phyloP scores from a whole-genome alignment of 2,329 filamentous ascomycete species.

The Pseudonectria buxi region DNA sequence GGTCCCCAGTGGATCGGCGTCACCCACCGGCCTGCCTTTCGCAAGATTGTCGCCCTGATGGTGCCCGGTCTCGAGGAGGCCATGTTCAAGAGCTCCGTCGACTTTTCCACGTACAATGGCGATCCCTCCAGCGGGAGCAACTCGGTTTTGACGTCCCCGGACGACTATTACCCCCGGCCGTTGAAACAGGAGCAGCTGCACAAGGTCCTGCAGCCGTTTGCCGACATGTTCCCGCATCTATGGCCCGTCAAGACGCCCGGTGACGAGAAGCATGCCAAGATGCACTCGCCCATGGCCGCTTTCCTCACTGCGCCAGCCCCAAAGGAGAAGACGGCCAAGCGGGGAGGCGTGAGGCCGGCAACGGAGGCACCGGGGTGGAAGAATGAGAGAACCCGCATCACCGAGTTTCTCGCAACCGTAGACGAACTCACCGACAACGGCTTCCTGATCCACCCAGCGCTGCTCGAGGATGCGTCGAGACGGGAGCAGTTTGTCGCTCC shows the following conservation, averaged over 20 bases:
- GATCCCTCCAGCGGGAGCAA: conserved; percentile 25
- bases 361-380: conserved; percentile 60
- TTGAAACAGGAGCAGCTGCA: conserved; percentile 47
- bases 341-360: conserved; percentile 52
- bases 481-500: conserved; percentile 46
- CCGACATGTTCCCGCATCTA: conserved; percentile 76
- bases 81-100: conserved; percentile 67
- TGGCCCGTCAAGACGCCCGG: conserved; percentile 88
- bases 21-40: conserved; percentile 54
- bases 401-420: conserved; percentile 64
- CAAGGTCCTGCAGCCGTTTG: conserved; percentile 56
- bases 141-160: conserved; percentile 38
- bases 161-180: conserved; percentile 53
- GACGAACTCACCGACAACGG: conserved; percentile 77
- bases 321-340: conserved; percentile 55
- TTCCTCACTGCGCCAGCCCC: conserved; percentile 72
- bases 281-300: conserved; percentile 81
- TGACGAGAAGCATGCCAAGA: conserved; percentile 69
- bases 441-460: conserved; percentile 75
- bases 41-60: conserved; percentile 84
- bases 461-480: conserved; percentile 54
- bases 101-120: conserved; percentile 42
- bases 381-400: conserved; percentile 74
- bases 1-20: conserved; percentile 61
- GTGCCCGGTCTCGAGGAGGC: conserved; percentile 83